A percentile compares a stretch with the other conserved stretches of the same genome.
Conservation (phyloP, 768 basidiomycete genomes). For the Tylopilus vinaceipallidus region DNA sequence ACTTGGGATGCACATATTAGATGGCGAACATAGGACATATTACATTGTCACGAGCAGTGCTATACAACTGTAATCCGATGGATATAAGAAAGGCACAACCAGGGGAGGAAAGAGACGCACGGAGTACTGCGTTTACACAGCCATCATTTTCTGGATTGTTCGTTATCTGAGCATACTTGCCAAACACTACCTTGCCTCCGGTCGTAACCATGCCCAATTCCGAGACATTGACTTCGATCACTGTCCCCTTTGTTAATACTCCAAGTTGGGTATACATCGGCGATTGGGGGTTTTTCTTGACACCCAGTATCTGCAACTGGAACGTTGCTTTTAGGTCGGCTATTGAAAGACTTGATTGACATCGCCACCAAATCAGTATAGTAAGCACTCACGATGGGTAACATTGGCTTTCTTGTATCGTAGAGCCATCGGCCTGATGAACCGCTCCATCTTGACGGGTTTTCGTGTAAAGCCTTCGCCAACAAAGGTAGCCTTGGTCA, state of each 20-base stretch:
- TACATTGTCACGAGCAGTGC: neutral
- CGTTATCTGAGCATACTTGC: constrained; percentile 91
- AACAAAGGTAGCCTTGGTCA: constrained; percentile 98
- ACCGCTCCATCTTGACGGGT: constrained; percentile 98
- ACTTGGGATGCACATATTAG: too few relatives aligned
- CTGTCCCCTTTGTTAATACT: constrained; percentile 96
- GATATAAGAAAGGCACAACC: constrained; percentile 1
- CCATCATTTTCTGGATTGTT: constrained; percentile 97
- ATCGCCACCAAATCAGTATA: neutral
- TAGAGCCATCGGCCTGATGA: constrained; percentile 95
- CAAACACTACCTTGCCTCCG: constrained; percentile 92
- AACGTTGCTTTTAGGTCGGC: constrained; percentile 98
- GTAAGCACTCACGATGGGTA: constrained; percentile 79
- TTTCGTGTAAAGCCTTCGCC: constrained; percentile 98
- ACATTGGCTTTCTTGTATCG: constrained; percentile 99
- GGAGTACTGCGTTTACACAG: constrained; percentile 91
- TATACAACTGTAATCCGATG: constrained; percentile 26
- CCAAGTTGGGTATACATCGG: constrained; percentile 97
- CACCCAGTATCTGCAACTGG: constrained; percentile 95
- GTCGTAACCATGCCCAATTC: constrained; percentile 97
- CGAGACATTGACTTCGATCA: constrained; percentile 98
- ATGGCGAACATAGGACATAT: too few relatives aligned
- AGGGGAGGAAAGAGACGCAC: constrained; percentile 45
- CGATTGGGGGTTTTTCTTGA: constrained; percentile 99
- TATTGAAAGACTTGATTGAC: constrained; percentile 30